A percentile compares a stretch with the other conserved stretches of the same genome.
phyloP scores from a whole-genome alignment of 345 rosid species.

The Litchi chinensis region DNA sequence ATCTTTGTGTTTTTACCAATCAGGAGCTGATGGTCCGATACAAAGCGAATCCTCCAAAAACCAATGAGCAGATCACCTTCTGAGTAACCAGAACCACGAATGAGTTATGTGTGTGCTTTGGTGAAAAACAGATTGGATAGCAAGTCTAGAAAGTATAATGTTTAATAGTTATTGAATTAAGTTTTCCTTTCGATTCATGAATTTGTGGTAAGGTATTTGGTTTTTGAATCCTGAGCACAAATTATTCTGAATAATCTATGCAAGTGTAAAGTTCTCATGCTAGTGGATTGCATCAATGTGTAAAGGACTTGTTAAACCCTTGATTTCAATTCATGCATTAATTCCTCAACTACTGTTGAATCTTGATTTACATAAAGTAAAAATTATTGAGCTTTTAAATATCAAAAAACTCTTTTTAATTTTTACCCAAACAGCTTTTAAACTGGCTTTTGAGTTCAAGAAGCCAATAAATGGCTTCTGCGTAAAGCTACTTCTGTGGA shows the following conservation, averaged over 20 bases:
- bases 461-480: too few species aligned
- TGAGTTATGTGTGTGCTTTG: slow-evolving; percentile 8
- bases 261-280: not conserved
- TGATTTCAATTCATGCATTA: too few species aligned
- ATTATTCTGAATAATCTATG: too few species aligned
- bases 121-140: not conserved
- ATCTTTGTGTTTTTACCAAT: not conserved
- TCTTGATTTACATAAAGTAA: too few species aligned
- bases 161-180: not conserved
- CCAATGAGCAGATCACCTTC: slow-evolving; percentile 63
- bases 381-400: too few species aligned
- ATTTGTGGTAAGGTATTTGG: not conserved
- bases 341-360: too few species aligned
- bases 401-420: too few species aligned
- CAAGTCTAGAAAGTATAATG: slow-evolving; percentile 8
- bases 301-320: too few species aligned
- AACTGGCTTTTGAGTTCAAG: too few species aligned
- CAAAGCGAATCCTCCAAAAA: slow-evolving; percentile 61
- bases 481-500: too few species aligned
- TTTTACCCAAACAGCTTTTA: too few species aligned
- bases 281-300: not conserved
- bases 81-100: slow-evolving; percentile 83
- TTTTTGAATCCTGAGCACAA: too few species aligned
- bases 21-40: slow-evolving; percentile 74
- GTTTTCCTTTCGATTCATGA: not conserved